Percentiles rank a stretch among this genome's conserved stretches.
Conservation (phyloP, 441 rosid species). For the Flueggea neowawraea region DNA sequence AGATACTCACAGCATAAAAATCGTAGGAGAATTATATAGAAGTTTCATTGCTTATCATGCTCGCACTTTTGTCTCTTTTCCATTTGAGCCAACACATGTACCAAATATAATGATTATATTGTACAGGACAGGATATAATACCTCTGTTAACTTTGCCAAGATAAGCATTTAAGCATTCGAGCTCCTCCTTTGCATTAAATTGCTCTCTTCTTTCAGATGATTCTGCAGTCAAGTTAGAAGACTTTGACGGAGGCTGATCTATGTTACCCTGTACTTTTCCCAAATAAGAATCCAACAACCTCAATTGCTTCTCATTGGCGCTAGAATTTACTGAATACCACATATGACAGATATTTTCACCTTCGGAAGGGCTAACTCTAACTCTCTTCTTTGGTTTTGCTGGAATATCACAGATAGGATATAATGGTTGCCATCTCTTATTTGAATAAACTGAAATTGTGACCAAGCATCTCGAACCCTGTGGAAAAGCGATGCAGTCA, state of each 20-base stretch:
- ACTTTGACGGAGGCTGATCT: slow-evolving; percentile 14
- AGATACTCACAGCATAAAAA: too few relatives aligned
- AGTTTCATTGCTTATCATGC: too few relatives aligned
- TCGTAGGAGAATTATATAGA: too few relatives aligned
- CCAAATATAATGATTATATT: neutral
- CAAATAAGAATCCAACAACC: slow-evolving; percentile 66
- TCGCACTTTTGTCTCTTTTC: too few relatives aligned
- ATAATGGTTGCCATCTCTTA: slow-evolving; percentile 14
- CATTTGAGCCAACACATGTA: too few relatives aligned
- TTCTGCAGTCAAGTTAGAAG: slow-evolving; percentile 21
- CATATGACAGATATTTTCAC: slow-evolving; percentile 17
- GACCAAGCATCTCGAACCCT: slow-evolving; percentile 20
- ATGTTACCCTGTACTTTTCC: slow-evolving; percentile 34
- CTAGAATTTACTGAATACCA: slow-evolving; percentile 14
- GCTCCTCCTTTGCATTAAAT: slow-evolving; percentile 26
- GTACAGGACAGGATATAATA: slow-evolving; percentile 5
- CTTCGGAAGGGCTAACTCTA: slow-evolving; percentile 1
- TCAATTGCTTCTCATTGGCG: slow-evolving; percentile 32
- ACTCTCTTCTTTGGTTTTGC: slow-evolving; percentile 13
- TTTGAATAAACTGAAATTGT: slow-evolving; percentile 12
- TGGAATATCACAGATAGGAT: slow-evolving; percentile 14
- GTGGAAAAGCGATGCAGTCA: slow-evolving; percentile 11
- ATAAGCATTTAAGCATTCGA: slow-evolving; percentile 45
- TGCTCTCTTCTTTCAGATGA: slow-evolving; percentile 12
- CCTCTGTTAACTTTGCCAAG: slow-evolving; percentile 53